Conservation (phyloP, 768 basidiomycete species). For the Kwoniella dejecticola region DNA sequence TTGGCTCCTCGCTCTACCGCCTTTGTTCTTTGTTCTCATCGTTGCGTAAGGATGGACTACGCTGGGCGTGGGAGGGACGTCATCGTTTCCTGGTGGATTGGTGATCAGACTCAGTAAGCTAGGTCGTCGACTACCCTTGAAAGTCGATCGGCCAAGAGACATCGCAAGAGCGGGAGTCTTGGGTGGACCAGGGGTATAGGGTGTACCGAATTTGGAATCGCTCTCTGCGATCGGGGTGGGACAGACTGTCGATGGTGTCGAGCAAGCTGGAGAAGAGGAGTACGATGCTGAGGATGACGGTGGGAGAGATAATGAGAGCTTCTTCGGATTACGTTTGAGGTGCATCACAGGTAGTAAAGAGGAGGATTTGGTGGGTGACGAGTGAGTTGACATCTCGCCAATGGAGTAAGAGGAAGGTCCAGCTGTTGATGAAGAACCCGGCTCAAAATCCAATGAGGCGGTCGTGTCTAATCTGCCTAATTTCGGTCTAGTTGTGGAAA, state of each 20-base stretch:
- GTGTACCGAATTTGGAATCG: constrained; percentile 24
- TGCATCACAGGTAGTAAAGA: constrained; percentile 14
- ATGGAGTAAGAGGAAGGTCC: constrained; percentile 4
- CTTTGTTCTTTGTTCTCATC: constrained; percentile 13
- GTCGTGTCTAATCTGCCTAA: constrained; percentile 5
- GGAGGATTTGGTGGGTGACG: constrained; percentile 6
- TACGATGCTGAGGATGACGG: neutral
- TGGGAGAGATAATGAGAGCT: constrained; percentile 22
- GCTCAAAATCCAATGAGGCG: constrained; percentile 6
- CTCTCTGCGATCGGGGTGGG: constrained; percentile 17
- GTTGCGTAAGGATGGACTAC: constrained; percentile 21
- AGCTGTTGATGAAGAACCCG: neutral
- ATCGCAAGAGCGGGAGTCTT: constrained; percentile 41
- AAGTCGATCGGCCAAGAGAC: constrained; percentile 24
- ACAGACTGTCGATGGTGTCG: constrained; percentile 20
- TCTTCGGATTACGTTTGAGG: constrained; percentile 26
- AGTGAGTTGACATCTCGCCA: neutral
- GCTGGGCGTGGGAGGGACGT: constrained; percentile 34
- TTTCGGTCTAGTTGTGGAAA: constrained; percentile 1
- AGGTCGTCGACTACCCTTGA: constrained; percentile 30
- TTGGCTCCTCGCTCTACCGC: constrained; percentile 13
- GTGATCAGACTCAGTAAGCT: constrained; percentile 41
- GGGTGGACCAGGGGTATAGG: constrained; percentile 46
- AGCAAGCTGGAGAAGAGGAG: neutral
- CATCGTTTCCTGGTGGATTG: constrained; percentile 22